Base-by-base conservation (phyloP, 2,329 filamentous ascomycete species). In the Clonostachys rosea region DNA sequence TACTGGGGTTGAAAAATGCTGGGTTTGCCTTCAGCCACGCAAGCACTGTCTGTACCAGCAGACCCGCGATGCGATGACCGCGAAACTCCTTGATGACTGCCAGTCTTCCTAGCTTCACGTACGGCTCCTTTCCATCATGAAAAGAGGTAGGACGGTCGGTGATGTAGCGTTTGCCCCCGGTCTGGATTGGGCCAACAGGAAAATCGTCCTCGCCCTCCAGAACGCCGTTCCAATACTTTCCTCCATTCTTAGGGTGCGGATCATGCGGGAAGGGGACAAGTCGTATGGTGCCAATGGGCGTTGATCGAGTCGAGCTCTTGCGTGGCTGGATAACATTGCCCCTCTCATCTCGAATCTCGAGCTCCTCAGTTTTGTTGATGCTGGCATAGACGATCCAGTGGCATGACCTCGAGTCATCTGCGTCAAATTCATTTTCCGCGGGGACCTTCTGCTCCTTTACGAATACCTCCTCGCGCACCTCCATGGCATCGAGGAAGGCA, bases 321-420 rank as follows among this genome's bases (percentile, higher is more conserved):
- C 70, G 66, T n/a, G 66, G 67, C 16, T 61, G 64, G 42, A 69
- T 42, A 36, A 75, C 58, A 34, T 67, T 63, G 48, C 67, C 69
- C n/a, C 58, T 56, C 6, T 68, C 63, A 56, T 79, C 70, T 30
- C 65, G 68, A 41, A 69, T 56, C 60, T 76, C 73, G 6, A 63
- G 60, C 49, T 66, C 64, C 41, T 68, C 65, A 5, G 62, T 67
- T 43, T 66, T 70, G 46, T 77, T 76, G 47, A 86, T 75, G 14
- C 76, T 83, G 43, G 82, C 81, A 65, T 95, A 96, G n/a, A 85
- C 74, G 33, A 96, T 85, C 87, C 89, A 96, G 66, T 96, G 91
- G 68, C 85, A 92, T 55, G 83, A 85, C 35, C 88, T 79, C 1
- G 76, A 55, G 63, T 97, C 92, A 61, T 96, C 90, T 2, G 75